Evolutionary conservation across 2,329 filamentous ascomycete genomes (phyloP), one percentile per base, ranked within the genome.

Genomic region (Alternaria sp.): DNA sequence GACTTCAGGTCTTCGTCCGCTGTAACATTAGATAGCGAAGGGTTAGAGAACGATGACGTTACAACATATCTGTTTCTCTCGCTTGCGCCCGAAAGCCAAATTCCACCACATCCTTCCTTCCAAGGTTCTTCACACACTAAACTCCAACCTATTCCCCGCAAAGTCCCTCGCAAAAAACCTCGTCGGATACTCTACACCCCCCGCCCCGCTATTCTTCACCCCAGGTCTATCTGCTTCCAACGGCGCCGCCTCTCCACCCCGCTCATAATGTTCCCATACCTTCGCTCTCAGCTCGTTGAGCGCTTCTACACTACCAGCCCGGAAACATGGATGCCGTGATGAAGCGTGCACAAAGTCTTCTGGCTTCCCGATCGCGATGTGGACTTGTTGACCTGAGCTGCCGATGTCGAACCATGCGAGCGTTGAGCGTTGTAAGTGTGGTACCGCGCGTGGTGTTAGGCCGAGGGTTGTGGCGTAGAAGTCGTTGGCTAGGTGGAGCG

Each of bases 91-190:
- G n/a, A 9, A 23, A 21, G 19, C 23, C n/a, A 2, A 45, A 23
- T 15, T 1, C 6, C 19, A 23, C 15, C 15, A 1, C 17, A 17
- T 21, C 0, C n/a, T 19, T 19, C 10, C 10, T 25, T 25, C 23
- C 40, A n/a, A n/a, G n/a, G n/a, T 12, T 26, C 7, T 3, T 65
- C 44, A 81, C 28, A 82, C 21, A 56, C 70, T 81, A 36, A 81
- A 81, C 63, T 82, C 80, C 7, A 82, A 57, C 47, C 80, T 70
- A 28, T 82, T 82, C 1, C 80, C 79, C 23, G 80, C 80, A 66
- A 74, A 82, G 62, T 82, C 80, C 54, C 80, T 82, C 1, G 86
- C 87, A 74, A 90, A 90, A 74, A 90, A 90, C 13, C 88, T 81
- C 36, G 78, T 81, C 0, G 88, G 88, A 69, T 88, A 89, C 73